Evolutionary conservation across 495 filamentous ascomycete species (phyloP), one percentile per base, ranked within the genome.

Genomic region (Hypoxylon crocopeplum): DNA sequence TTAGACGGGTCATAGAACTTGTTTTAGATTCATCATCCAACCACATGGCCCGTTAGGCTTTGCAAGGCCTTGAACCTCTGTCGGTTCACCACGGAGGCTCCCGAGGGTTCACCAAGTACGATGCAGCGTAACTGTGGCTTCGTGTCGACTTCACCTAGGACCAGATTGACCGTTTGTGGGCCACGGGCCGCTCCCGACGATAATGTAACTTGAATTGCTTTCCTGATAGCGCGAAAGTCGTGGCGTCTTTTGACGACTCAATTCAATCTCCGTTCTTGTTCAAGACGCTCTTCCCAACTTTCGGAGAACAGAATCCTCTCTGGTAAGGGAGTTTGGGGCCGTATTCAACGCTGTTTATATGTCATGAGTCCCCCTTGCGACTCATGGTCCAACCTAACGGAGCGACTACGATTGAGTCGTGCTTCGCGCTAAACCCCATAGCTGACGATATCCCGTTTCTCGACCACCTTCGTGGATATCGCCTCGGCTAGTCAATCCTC

Each of bases 171-270:
- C 22, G 5, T 16, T 52, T 45, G 36, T 52, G 46, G 45, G 32
- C 34, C 29, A 40, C 47, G 47, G 52, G 25, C 52, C 52, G 52
- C 47, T 57, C 53, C 59, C 53, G 52, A 32, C 25, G 5, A n/a
- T n/a, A n/a, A n/a, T n/a, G n/a, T n/a, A n/a, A n/a, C n/a, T n/a
- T n/a, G n/a, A n/a, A n/a, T n/a, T n/a, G n/a, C n/a, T n/a, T n/a
- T n/a, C n/a, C n/a, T n/a, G n/a, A n/a, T n/a, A n/a, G n/a, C n/a
- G n/a, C n/a, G n/a, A n/a, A n/a, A 32, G 27, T 25, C 25, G 17
- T 32, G 42, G 16, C 42, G 22, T 47, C 42, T 33, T 7, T 32
- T 7, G 36, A 38, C 17, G 36, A 38, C 17, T 4, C 2, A 17
- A 19, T 5, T 5, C 5, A n/a, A n/a, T 17, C 36, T 38, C 8